Conservation (phyloP, 306 rosid species). For the Lagenaria siceraria region DNA sequence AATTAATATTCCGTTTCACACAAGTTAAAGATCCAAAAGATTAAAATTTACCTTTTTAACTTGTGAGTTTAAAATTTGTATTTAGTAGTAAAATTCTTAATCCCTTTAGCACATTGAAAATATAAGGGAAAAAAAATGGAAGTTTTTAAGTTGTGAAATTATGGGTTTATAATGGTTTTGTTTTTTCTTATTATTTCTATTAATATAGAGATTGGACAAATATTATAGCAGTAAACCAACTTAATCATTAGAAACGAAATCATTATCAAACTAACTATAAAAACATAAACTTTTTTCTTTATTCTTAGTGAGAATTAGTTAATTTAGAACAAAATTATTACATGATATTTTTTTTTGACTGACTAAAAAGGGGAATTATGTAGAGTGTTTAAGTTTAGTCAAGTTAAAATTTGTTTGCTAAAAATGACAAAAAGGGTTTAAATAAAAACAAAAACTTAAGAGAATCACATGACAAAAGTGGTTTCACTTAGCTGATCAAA, state of each 20-base stretch:
- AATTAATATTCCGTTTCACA: too few relatives aligned
- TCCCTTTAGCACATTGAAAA: too few relatives aligned
- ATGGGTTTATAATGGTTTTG: too few relatives aligned
- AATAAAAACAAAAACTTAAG: background rate
- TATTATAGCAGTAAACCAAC: background rate
- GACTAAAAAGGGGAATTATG: background rate
- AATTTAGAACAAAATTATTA: background rate
- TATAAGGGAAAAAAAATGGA: too few relatives aligned
- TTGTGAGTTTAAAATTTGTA: too few relatives aligned
- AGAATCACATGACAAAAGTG: conserved; percentile 1
- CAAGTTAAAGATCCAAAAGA: too few relatives aligned
- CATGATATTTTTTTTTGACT: background rate
- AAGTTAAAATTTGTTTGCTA: background rate
- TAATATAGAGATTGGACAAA: background rate
- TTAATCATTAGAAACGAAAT: background rate
- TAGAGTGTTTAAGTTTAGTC: background rate
- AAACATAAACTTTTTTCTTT: too few relatives aligned
- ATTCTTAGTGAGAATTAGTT: background rate
- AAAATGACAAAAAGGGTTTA: background rate
- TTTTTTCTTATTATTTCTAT: too few relatives aligned
- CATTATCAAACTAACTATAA: background rate
- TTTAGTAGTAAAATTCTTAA: too few relatives aligned
- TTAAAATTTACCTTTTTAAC: background rate
- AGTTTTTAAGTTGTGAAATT: too few relatives aligned
- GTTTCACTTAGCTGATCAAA: background rate